Conservation (phyloP, 2,329 filamentous ascomycete genomes). For the Scytalidium sp. region DNA sequence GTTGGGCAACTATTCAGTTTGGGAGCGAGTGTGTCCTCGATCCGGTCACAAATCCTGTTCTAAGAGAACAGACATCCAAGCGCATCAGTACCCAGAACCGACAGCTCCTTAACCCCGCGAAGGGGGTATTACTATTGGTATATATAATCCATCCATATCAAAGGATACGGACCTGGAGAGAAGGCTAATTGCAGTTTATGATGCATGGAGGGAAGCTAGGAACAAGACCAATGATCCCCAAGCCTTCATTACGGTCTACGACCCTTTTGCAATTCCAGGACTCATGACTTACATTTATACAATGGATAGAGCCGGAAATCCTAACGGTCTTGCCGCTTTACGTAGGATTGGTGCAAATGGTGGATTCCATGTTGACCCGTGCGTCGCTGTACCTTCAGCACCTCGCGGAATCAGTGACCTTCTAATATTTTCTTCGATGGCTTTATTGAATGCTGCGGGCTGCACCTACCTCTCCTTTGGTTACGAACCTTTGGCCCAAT, state of each 20-base stretch:
- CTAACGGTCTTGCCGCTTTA: conserved; percentile 36
- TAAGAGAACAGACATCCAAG: conserved; percentile 32
- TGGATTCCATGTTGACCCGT: conserved; percentile 40
- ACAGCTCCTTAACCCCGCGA: conserved; percentile 32
- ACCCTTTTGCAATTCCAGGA: conserved; percentile 33
- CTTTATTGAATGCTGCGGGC: conserved; percentile 28
- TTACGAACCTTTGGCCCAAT: conserved; percentile 31
- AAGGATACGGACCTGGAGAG: conserved; percentile 28
- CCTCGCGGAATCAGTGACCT: conserved; percentile 36
- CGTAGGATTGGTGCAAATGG: conserved; percentile 31
- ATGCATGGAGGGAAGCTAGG: conserved; percentile 33
- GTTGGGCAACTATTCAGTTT: conserved; percentile 35
- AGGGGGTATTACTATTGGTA: conserved; percentile 31
- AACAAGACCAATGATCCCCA: conserved; percentile 29
- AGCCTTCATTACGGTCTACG: conserved; percentile 38
- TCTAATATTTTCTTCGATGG: conserved; percentile 34
- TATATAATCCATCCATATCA: conserved; percentile 31
- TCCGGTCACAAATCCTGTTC: conserved; percentile 34
- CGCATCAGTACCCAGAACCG: conserved; percentile 33
- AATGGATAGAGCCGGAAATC: conserved; percentile 21
- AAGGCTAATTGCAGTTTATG: conserved; percentile 32
- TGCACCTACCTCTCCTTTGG: conserved; percentile 35
- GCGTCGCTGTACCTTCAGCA: conserved; percentile 30
- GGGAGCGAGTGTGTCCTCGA: conserved; percentile 37
- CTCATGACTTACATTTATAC: conserved; percentile 40